Base-by-base conservation (phyloP, 2,329 filamentous ascomycete species). In the Zasmidium angulare region DNA sequence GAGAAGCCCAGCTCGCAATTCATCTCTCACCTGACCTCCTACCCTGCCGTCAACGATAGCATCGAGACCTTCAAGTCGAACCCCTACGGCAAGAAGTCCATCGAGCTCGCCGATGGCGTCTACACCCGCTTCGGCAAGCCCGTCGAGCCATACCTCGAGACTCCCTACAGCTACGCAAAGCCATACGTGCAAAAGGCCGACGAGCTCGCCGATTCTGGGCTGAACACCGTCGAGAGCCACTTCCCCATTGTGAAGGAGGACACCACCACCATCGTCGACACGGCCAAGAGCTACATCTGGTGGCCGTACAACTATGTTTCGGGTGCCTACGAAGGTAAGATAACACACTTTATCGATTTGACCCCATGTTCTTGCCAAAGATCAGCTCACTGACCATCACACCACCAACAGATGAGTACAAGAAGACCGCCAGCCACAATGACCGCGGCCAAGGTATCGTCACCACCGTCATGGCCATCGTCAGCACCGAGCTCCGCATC, bases 121-220 rank as follows among this genome's bases (percentile, higher is more conserved):
- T 96, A 93, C 81, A 80, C 86, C 72, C 86, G 84, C 65, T 83
- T 96, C 70, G 88, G 89, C 73, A 88, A 87, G 67, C 91, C 92
- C 20, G 78, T 96, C 64, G 78, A 93, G 56, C 89, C 90, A 24
- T 91, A 91, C 77, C 80, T 97, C 69, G 77, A 86, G 69, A 89
- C 84, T 68, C 92, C 93, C 36, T 93, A 91, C 79, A 82, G 85
- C 72, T 95, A 90, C 74, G 84, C 96, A 64, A 87, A 87, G 54
- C 93, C 93, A 0, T 97, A 97, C 77, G 84, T 96, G 66, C 81
- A 86, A 74, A 91, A 88, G 75, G 93, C 87, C 71, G 95, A 98
- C 74, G 78, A 84, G 60, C 78, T 96, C 54, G 89, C 88, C 66
- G 72, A 71, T 60, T 73, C 73, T 11, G 75, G 74, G 43, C 69